A percentile compares a stretch with the other conserved stretches of the same genome.
These are phyloP conservation scores for Scenedesmus sp. DNA, from an alignment of 163 green algal species.

Conservation along the genomic window DNA sequence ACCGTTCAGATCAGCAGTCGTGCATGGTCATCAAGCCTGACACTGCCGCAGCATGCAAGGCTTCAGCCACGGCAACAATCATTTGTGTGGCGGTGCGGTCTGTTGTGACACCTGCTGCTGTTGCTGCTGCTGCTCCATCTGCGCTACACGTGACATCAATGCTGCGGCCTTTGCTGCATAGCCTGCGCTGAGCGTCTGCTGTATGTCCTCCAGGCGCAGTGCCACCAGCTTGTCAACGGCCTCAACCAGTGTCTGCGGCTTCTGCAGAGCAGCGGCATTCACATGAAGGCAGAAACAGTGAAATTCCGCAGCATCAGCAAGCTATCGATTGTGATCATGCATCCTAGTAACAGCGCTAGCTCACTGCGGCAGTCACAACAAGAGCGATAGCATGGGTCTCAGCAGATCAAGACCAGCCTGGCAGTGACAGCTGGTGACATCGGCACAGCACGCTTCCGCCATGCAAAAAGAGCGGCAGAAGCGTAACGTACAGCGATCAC, in stretches of 20 bases:
- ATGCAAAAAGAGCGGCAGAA: not conserved
- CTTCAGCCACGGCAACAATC: not conserved
- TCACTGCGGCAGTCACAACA: no score
- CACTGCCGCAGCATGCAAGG: not conserved
- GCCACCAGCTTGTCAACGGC: conserved; percentile 66
- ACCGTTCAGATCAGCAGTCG: no score
- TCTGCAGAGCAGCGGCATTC: conserved; percentile 55
- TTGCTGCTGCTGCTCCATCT: conserved; percentile 55
- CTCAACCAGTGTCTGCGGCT: conserved; percentile 71
- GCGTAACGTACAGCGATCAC: not conserved
- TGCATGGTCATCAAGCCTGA: not conserved
- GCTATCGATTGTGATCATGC: not conserved
- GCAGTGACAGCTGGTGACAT: no score
- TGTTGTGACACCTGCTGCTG: not conserved
- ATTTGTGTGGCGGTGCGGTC: not conserved
- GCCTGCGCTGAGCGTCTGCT: conserved; percentile 42
- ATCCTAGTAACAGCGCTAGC: not conserved
- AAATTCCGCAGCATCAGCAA: not conserved
- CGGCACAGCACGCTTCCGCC: not conserved
- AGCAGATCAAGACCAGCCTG: no score
- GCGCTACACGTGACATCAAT: conserved; percentile 50
- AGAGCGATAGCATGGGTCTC: no score
- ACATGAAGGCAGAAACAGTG: not conserved
- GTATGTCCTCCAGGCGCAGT: conserved; percentile 61
- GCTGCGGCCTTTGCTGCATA: conserved; percentile 53